Percentiles rank a stretch among this genome's conserved stretches.
Evolutionary conservation across 2,329 filamentous ascomycete genomes (phyloP).

Genomic region (Trichoderma aggressivum): DNA sequence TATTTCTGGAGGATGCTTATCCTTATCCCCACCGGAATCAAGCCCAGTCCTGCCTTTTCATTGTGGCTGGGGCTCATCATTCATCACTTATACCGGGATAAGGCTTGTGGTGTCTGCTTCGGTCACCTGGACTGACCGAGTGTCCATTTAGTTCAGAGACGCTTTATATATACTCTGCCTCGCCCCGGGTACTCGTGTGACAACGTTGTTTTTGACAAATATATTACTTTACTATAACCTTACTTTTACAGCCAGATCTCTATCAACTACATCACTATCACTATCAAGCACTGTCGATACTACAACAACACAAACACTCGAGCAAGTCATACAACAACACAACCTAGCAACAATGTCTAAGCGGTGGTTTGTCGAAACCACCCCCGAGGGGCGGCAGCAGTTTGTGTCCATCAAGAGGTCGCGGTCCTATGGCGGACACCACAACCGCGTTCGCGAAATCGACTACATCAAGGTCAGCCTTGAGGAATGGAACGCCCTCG

Average conservation of each 20-base stretch:
- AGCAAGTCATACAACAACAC: not conserved
- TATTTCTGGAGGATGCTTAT: conserved; percentile 15
- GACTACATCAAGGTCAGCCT: conserved; percentile 36
- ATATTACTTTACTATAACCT: not conserved
- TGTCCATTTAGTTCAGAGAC: conserved; percentile 6
- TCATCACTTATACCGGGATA: not conserved
- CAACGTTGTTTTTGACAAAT: not conserved
- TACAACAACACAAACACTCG: not conserved
- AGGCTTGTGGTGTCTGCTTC: conserved; percentile 13
- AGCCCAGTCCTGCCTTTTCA: not conserved
- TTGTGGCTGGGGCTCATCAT: conserved; percentile 15
- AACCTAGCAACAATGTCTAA: conserved; percentile 32
- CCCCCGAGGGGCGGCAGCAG: conserved; percentile 33
- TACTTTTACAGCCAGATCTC: not conserved
- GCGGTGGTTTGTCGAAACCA: conserved; percentile 37
- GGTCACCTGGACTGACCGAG: conserved; percentile 20
- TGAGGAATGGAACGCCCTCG: conserved; percentile 37
- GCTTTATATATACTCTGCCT: conserved; percentile 15
- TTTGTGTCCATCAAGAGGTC: conserved; percentile 41
- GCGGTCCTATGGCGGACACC: conserved; percentile 33
- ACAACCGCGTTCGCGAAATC: conserved; percentile 31
- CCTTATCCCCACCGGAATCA: not conserved
- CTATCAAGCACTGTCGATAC: not conserved
- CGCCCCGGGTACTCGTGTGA: not conserved
- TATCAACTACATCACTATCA: not conserved